Percentiles rank a stretch among this genome's conserved stretches.
Conservation (phyloP, 116 monocot genomes). For the Trichopus zeylanicus region DNA sequence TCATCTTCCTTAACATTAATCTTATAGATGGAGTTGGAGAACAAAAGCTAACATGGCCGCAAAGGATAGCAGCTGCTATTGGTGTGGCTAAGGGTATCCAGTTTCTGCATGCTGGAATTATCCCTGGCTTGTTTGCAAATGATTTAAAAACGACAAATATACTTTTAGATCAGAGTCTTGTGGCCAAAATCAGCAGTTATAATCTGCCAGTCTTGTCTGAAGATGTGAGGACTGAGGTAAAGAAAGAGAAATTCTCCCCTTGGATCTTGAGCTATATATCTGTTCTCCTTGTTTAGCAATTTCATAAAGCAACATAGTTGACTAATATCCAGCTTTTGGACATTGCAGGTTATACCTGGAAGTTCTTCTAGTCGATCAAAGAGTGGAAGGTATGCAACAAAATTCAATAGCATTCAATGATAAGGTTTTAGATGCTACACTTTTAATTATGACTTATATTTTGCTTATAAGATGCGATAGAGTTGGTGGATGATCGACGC, state of each 20-base stretch:
- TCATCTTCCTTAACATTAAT: not conserved
- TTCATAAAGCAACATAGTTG: no score
- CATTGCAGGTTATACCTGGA: conserved; percentile 31
- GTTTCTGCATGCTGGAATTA: conserved; percentile 84
- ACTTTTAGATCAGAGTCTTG: conserved; percentile 68
- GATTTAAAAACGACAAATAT: conserved; percentile 62
- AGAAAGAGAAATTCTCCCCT: not conserved
- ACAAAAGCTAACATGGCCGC: conserved; percentile 63
- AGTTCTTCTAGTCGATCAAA: conserved; percentile 32
- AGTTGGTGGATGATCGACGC: no score
- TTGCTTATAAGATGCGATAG: no score
- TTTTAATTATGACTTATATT: not conserved
- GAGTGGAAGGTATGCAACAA: conserved; percentile 28
- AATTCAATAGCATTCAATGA: not conserved
- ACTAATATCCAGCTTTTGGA: conserved; percentile 4
- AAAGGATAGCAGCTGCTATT: conserved; percentile 79
- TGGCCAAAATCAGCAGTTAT: conserved; percentile 89
- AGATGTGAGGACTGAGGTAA: conserved; percentile 46
- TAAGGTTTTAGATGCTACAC: no score
- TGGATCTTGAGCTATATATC: no score
- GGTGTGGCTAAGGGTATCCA: conserved; percentile 79
- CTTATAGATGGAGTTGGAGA: conserved; percentile 41
- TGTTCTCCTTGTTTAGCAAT: not conserved
- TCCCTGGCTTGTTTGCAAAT: conserved; percentile 80
- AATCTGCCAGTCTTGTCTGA: conserved; percentile 66